A percentile compares a stretch with the other conserved stretches of the same genome.
Conservation (phyloP, 2,329 filamentous ascomycete genomes). For the Pseudogymnoascus sp. region DNA sequence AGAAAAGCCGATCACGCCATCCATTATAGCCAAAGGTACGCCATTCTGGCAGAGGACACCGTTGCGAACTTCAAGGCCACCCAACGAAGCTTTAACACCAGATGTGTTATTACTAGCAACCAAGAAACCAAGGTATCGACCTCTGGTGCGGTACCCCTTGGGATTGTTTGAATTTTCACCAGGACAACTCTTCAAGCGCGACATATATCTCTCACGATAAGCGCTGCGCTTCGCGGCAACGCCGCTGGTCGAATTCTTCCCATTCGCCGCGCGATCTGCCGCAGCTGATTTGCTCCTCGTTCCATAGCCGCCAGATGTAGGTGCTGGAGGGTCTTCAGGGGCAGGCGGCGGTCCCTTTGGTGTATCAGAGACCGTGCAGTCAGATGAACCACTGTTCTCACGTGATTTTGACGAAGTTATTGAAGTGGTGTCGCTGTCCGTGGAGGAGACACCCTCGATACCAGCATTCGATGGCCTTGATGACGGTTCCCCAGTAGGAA, state of each 20-base stretch:
- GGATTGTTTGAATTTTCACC: background rate
- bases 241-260: background rate
- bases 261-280: background rate
- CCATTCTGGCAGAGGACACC: background rate
- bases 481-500: background rate
- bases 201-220: background rate
- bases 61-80: background rate
- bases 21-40: background rate
- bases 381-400: background rate
- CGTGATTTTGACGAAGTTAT: background rate
- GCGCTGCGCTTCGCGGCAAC: background rate
- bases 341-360: background rate
- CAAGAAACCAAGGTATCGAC: background rate
- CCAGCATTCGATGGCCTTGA: background rate
- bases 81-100: background rate
- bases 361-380: background rate
- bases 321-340: background rate
- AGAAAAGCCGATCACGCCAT: background rate
- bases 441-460: background rate
- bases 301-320: background rate
- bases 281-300: background rate
- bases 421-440: background rate
- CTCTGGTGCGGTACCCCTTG: background rate
- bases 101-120: no score
- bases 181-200: background rate